Conservation (phyloP, 306 rosid genomes). For the Cucumis sativus region DNA sequence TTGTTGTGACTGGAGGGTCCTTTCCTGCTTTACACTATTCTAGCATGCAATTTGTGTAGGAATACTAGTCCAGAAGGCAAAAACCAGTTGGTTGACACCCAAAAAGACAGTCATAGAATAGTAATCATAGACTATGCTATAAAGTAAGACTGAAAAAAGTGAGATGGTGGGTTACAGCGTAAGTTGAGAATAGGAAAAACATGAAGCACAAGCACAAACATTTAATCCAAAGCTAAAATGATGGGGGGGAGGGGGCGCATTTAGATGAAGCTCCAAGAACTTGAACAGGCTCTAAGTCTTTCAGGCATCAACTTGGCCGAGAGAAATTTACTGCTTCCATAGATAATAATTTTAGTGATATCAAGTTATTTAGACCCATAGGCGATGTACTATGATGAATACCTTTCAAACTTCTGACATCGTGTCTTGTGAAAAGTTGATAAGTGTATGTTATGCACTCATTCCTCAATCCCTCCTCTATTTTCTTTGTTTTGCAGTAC, state of each 20-base stretch:
- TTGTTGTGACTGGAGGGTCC: background rate
- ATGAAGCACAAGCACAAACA: background rate
- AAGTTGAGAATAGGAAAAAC: background rate
- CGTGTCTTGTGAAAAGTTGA: background rate
- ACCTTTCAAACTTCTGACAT: background rate
- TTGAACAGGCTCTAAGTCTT: background rate
- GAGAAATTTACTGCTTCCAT: background rate
- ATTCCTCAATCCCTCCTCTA: background rate
- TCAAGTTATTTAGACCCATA: background rate
- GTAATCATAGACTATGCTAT: background rate
- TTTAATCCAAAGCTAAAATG: background rate
- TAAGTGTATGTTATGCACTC: background rate
- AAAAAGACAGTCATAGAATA: background rate
- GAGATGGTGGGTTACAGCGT: background rate
- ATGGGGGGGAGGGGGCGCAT: background rate
- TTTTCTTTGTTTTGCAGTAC: conserved; percentile 48
- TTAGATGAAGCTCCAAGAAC: background rate
- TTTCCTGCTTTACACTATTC: background rate
- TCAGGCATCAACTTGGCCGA: background rate
- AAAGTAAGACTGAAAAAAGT: background rate
- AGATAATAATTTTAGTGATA: background rate
- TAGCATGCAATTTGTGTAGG: background rate
- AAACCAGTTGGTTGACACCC: background rate
- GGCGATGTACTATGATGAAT: background rate
- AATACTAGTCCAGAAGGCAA: background rate